Evolutionary conservation across 78 protist genomes (phyloP).

Genomic region (Creolimax fragrantissima): DNA sequence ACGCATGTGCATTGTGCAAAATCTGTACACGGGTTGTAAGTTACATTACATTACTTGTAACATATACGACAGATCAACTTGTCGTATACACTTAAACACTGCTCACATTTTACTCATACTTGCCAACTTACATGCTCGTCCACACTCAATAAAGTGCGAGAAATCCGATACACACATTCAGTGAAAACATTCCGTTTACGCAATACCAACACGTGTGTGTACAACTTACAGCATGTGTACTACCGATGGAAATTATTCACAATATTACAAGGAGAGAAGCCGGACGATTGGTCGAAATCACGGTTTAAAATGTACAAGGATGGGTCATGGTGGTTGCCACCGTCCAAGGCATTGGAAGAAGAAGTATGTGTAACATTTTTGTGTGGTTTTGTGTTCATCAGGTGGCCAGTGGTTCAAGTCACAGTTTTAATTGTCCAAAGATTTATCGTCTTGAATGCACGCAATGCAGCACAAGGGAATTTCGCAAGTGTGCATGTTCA

Average conservation of each 20-base stretch:
- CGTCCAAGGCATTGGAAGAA: background rate
- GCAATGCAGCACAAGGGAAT: too few relatives aligned
- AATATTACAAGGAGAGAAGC: slow-evolving; percentile 18
- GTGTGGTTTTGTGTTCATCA: background rate
- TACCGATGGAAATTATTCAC: slow-evolving; percentile 39
- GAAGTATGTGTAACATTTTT: background rate
- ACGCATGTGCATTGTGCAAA: too few relatives aligned
- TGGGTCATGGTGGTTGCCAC: slow-evolving; percentile 44
- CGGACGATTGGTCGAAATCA: background rate
- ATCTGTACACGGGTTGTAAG: too few relatives aligned
- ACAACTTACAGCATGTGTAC: slow-evolving; percentile 27
- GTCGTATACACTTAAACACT: too few relatives aligned
- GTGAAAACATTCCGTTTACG: background rate
- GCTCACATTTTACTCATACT: too few relatives aligned
- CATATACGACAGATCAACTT: too few relatives aligned
- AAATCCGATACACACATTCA: background rate
- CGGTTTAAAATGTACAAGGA: slow-evolving; percentile 17
- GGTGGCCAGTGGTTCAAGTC: too few relatives aligned
- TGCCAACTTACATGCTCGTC: too few relatives aligned
- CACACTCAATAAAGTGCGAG: too few relatives aligned
- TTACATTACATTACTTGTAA: too few relatives aligned
- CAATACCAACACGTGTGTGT: background rate
- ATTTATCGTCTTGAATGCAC: too few relatives aligned
- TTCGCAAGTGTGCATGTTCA: background rate
- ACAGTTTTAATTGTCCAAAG: too few relatives aligned